phyloP scores from a whole-genome alignment of 345 rosid species.

The Pistacia integerrima region DNA sequence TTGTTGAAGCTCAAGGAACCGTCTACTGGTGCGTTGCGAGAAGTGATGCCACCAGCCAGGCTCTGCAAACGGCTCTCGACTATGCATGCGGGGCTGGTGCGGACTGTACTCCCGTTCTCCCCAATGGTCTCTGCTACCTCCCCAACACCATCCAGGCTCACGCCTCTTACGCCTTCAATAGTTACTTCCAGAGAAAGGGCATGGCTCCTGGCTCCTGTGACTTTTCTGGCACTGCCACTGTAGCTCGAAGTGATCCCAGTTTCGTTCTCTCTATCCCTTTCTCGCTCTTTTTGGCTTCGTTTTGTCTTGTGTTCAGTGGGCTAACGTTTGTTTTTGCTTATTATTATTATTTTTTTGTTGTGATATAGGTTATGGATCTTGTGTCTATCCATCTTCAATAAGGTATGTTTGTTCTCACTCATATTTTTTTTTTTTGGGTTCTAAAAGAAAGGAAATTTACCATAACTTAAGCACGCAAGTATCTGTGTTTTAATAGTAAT shows the following conservation, averaged over 20 bases:
- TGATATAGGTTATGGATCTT: constrained; percentile 76
- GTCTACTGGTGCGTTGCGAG: constrained; percentile 74
- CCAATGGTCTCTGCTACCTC: constrained; percentile 59
- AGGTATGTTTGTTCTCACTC: constrained; percentile 37
- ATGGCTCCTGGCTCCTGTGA: constrained; percentile 85
- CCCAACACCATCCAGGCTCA: constrained; percentile 76
- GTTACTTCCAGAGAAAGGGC: constrained; percentile 60
- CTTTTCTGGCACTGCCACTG: constrained; percentile 72
- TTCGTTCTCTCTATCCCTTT: background rate
- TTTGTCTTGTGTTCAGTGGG: constrained; percentile 6
- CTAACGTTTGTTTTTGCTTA: background rate
- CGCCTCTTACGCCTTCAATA: constrained; percentile 82
- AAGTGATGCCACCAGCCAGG: constrained; percentile 62
- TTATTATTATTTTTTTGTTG: background rate
- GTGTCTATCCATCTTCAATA: constrained; percentile 67
- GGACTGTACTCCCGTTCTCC: constrained; percentile 60
- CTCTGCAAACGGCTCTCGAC: constrained; percentile 61
- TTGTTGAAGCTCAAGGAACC: constrained; percentile 15
- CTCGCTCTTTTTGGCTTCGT: background rate
- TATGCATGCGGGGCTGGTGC: constrained; percentile 77
- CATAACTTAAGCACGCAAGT: background rate
- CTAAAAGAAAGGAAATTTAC: background rate
- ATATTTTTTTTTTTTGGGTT: background rate
- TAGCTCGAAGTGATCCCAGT: constrained; percentile 81
- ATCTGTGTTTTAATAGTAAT: background rate